Evolutionary conservation across 2,329 filamentous ascomycete species (phyloP).

Genomic region (Fusarium goolgardi): DNA sequence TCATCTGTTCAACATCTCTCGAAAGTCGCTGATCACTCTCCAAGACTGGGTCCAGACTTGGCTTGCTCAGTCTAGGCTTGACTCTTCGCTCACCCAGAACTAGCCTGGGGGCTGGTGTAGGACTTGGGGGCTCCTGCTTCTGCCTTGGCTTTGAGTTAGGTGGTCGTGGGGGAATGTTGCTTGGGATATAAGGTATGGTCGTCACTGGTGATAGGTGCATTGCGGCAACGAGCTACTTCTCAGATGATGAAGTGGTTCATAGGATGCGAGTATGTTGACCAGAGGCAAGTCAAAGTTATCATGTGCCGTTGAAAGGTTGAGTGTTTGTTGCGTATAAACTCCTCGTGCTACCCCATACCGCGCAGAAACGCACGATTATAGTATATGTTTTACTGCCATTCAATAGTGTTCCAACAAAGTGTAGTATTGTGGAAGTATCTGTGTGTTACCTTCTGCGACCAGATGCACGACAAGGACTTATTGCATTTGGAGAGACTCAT

Average conservation of each 20-base stretch:
- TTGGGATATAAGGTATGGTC: constrained; percentile 21
- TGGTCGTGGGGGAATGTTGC: not conserved
- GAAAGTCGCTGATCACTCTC: constrained; percentile 44
- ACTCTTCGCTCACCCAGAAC: constrained; percentile 34
- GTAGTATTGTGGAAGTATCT: constrained; percentile 7
- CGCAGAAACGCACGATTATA: not conserved
- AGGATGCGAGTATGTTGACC: not conserved
- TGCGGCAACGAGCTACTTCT: not conserved
- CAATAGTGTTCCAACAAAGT: not conserved
- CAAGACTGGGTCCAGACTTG: constrained; percentile 48
- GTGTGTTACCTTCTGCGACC: constrained; percentile 10
- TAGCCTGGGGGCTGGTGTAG: constrained; percentile 10
- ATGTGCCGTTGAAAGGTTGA: not conserved
- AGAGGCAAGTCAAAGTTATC: not conserved
- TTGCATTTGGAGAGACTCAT: not conserved
- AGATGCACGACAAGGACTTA: constrained; percentile 2
- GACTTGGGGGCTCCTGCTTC: constrained; percentile 7
- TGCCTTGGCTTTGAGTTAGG: constrained; percentile 15
- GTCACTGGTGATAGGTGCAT: constrained; percentile 35
- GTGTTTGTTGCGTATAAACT: constrained; percentile 4
- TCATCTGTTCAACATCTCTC: constrained; percentile 29
- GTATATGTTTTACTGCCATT: not conserved
- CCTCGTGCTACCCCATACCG: constrained; percentile 1
- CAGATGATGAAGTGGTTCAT: not conserved
- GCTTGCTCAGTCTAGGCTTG: constrained; percentile 35